Percentiles rank a stretch among this genome's conserved stretches.
Conservation (phyloP, 371 early-diverging fungal genomes). For the Parasitella parasitica region DNA sequence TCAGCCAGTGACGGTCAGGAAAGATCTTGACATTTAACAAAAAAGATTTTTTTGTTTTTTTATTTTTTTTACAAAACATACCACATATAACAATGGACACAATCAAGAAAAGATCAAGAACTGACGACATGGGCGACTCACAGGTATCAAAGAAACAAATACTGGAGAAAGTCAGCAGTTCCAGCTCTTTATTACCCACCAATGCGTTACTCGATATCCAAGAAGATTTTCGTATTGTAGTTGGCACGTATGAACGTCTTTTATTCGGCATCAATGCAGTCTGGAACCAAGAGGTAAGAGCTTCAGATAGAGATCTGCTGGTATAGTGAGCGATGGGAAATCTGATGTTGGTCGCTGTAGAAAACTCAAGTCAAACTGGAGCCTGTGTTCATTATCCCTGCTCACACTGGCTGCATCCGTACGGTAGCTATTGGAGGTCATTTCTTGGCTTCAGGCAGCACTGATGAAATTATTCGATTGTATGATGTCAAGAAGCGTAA, state of each 20-base stretch:
- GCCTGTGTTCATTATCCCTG: conserved; percentile 91
- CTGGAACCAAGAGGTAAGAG: conserved; percentile 39
- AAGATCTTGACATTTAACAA: too few species aligned
- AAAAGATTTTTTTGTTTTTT: too few species aligned
- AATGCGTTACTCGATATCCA: conserved; percentile 4
- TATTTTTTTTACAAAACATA: not conserved
- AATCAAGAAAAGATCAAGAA: conserved; percentile 24
- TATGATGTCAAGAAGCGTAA: conserved; percentile 87
- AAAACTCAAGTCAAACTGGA: conserved; percentile 43
- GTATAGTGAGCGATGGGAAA: not conserved
- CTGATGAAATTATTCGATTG: conserved; percentile 91
- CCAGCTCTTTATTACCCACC: conserved; percentile 20
- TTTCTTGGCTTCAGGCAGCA: conserved; percentile 91
- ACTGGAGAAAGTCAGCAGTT: conserved; percentile 15
- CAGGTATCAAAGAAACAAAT: conserved; percentile 23
- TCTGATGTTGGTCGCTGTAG: not conserved
- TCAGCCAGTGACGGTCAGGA: too few species aligned
- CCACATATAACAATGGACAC: not conserved
- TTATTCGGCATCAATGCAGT: conserved; percentile 87
- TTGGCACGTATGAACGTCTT: conserved; percentile 95
- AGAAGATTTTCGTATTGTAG: conserved; percentile 71
- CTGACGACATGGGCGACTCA: conserved; percentile 11
- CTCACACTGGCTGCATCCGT: conserved; percentile 92
- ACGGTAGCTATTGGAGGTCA: conserved; percentile 75
- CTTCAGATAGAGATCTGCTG: not conserved